Percentiles rank a stretch among this genome's conserved stretches.
phyloP scores from a whole-genome alignment of 148 eudicot species.

The Chenopodium quinoa region DNA sequence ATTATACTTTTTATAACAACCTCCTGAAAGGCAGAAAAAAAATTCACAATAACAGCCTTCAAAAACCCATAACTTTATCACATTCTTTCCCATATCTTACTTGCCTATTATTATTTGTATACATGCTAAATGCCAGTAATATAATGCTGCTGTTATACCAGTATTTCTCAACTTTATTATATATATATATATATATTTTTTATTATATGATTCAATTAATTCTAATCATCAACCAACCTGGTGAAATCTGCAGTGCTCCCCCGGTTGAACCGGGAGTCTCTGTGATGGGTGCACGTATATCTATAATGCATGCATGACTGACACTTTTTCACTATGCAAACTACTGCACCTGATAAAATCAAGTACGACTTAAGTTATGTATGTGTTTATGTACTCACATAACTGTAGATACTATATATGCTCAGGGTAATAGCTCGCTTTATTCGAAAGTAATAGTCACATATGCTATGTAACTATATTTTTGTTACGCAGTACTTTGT shows the following conservation, averaged over 20 bases:
- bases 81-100: slow-evolving; percentile 27
- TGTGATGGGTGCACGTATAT: slow-evolving; percentile 26
- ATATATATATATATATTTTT: neutral
- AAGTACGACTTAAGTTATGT: too few species aligned
- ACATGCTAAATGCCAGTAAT: neutral
- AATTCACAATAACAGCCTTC: neutral
- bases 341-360: neutral
- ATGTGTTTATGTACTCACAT: too few species aligned
- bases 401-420: too few species aligned
- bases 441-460: neutral
- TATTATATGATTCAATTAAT: neutral
- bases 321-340: slow-evolving; percentile 22
- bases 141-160: too few species aligned
- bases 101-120: neutral
- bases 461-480: too few species aligned
- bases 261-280: slow-evolving; percentile 23
- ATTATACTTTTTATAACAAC: neutral
- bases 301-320: slow-evolving; percentile 35
- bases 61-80: slow-evolving; percentile 36
- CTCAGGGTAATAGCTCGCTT: neutral
- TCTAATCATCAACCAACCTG: slow-evolving; percentile 24
- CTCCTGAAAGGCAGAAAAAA: neutral
- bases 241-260: slow-evolving; percentile 21
- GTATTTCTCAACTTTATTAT: too few species aligned
- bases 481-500: too few species aligned